Evolutionary conservation across 208 protist genomes (phyloP).

Genomic region (Trypanosoma theileri): DNA sequence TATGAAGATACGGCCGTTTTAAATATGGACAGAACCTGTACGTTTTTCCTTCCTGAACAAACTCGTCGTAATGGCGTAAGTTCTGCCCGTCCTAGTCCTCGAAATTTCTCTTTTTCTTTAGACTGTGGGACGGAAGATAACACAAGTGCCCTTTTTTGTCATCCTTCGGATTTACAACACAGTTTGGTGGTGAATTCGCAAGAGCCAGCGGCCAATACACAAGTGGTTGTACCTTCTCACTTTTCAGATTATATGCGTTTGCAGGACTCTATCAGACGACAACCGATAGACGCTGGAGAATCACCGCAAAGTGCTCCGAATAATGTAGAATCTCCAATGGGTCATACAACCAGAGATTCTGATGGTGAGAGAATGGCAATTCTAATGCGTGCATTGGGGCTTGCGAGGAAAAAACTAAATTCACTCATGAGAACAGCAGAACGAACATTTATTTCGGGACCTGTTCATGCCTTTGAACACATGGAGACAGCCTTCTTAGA

Average conservation of each 20-base stretch:
- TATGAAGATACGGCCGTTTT: background rate
- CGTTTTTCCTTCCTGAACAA: conserved; percentile 16
- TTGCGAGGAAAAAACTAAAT: conserved; percentile 24
- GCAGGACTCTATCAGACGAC: no score
- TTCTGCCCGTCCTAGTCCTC: background rate
- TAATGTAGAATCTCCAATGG: background rate
- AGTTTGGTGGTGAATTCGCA: no score
- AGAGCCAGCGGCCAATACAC: no score
- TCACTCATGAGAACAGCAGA: conserved; percentile 42
- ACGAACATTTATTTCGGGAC: conserved; percentile 47
- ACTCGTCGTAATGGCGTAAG: background rate
- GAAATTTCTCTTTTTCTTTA: background rate
- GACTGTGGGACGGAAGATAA: background rate
- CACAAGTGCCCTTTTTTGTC: background rate
- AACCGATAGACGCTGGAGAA: no score
- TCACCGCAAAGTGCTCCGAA: background rate
- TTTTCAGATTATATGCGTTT: no score
- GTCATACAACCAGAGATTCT: background rate
- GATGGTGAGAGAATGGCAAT: background rate
- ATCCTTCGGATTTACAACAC: background rate
- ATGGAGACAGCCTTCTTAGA: conserved; percentile 57
- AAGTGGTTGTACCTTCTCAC: no score
- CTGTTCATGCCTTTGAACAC: conserved; percentile 43
- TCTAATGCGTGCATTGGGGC: background rate
- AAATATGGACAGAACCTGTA: conserved; percentile 32